Evolutionary conservation across 2,329 filamentous ascomycete genomes (phyloP).

Genomic region (Trichoderma harzianum): DNA sequence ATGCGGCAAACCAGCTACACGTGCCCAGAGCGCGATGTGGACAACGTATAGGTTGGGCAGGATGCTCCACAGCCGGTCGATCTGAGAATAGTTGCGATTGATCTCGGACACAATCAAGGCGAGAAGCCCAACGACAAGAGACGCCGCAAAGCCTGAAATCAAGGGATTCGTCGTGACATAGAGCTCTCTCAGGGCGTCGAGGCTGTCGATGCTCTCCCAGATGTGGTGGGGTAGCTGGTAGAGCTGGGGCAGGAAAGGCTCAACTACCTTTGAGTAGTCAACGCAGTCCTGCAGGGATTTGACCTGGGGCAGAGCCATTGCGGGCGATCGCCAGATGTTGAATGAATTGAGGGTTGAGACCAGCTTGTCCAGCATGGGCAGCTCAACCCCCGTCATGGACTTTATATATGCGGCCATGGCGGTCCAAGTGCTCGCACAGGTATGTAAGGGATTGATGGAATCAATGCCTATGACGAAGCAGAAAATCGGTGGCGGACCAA

Average conservation of each 20-base stretch:
- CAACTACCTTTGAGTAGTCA: slow-evolving; percentile 70
- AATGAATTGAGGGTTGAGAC: not conserved
- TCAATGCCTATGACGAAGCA: not conserved
- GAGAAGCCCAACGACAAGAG: slow-evolving; percentile 65
- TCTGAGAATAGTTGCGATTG: slow-evolving; percentile 95
- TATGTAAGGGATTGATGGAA: not conserved
- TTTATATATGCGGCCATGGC: slow-evolving; percentile 12
- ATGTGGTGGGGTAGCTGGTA: slow-evolving; percentile 65
- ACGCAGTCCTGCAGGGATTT: slow-evolving; percentile 69
- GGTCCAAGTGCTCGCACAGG: not conserved
- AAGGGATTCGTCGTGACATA: slow-evolving; percentile 87
- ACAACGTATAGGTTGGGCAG: slow-evolving; percentile 82
- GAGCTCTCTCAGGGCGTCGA: slow-evolving; percentile 62
- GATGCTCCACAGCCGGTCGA: slow-evolving; percentile 89
- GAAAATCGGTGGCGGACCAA: slow-evolving; percentile 1
- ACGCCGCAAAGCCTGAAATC: slow-evolving; percentile 68
- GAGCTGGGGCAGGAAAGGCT: slow-evolving; percentile 70
- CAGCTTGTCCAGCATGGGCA: not conserved
- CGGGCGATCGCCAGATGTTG: not conserved
- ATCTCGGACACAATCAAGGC: slow-evolving; percentile 76
- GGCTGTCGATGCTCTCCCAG: slow-evolving; percentile 56
- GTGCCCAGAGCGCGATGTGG: slow-evolving; percentile 82
- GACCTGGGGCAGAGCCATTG: slow-evolving; percentile 71
- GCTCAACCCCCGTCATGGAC: slow-evolving; percentile 8
- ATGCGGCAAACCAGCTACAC: slow-evolving; percentile 67